These are phyloP conservation scores for Coniochaeta ligniaria DNA, from an alignment of 2,329 filamentous ascomycete species.

Conservation along the genomic window DNA sequence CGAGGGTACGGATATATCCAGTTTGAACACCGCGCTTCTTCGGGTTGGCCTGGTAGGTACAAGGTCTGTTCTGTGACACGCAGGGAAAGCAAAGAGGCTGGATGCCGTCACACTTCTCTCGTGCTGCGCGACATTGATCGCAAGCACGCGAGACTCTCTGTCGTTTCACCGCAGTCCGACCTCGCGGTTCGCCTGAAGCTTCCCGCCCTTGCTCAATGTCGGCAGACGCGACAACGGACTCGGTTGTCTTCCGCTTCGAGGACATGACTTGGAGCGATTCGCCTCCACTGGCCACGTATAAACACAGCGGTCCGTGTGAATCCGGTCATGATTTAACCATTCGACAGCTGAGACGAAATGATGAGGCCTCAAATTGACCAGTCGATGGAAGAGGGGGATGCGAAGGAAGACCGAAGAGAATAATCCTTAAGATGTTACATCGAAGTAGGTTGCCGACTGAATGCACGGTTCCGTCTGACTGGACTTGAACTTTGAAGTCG, in stretches of 20 bases:
- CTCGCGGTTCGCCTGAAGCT: conserved; percentile 10
- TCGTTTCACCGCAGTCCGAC: conserved; percentile 38
- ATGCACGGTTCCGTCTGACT: background rate
- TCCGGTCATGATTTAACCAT: background rate
- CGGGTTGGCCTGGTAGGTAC: conserved; percentile 64
- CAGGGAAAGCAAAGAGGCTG: conserved; percentile 63
- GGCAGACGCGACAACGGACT: conserved; percentile 6
- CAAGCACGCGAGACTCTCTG: conserved; percentile 63
- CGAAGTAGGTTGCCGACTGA: background rate
- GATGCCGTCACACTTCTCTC: conserved; percentile 66
- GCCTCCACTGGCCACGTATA: background rate
- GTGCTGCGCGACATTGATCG: conserved; percentile 58
- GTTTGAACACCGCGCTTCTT: conserved; percentile 75
- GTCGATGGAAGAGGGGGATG: background rate
- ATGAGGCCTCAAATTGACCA: background rate
- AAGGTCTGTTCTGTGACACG: conserved; percentile 52
- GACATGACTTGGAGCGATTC: conserved; percentile 22
- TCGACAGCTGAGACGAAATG: background rate
- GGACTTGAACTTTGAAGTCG: background rate
- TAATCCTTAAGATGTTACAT: background rate
- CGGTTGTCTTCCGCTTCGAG: conserved; percentile 27
- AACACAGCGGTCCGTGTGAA: background rate
- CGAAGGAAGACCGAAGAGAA: background rate
- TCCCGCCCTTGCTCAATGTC: background rate
- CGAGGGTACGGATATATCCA: conserved; percentile 70